Base-by-base conservation (phyloP, 2,329 filamentous ascomycete species). In the Raffaelea deltoideospora region DNA sequence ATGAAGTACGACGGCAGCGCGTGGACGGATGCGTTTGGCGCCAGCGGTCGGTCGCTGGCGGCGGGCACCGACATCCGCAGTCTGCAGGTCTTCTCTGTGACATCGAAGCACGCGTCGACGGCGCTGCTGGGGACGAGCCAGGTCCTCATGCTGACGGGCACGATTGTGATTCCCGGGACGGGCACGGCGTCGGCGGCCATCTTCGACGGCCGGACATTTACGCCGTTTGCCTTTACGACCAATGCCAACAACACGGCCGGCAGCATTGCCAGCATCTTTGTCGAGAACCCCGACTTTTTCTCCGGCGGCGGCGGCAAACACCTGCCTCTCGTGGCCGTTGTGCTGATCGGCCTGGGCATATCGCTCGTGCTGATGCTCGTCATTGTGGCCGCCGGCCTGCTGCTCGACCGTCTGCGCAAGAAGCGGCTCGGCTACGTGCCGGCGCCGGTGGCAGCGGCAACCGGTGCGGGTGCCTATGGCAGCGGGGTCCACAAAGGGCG, bases 171-270 rank as follows among this genome's bases (percentile, higher is more conserved):
- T 15, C 73, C 79, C 0, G 61, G 63, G 34, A 86, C 86, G 51
- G 87, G 88, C 40, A 78, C 76, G 39, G 84, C 80, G 6, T 93
- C 88, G 13, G 86, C 84, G 9, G 88, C 78, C 8, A 63, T 95
- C 21, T 98, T 82, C 62, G 84, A 96, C 50, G 90, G 90, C 48
- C 84, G 76, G 10, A 61, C 64, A 3, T 76, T 88, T 52, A 65
- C 66, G 35, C 88, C 90, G 0, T 94, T 88, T 54, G 70, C 85
- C 29, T 69, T 98, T 30, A 82, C 87, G 2, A 79, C 74, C 32
- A 79, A 68, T 40, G 58, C 67, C 11, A 67, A 75, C 48, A 75
- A 75, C 40, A 64, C 66, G 11, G 63, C 72, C 10, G 85, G 87
- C 34, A 87, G 75, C 48, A 72, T 98, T 49, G 76, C 80, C 24